Evolutionary conservation across 164 flowering plant genomes (phyloP).

Genomic region (Santalum album): DNA sequence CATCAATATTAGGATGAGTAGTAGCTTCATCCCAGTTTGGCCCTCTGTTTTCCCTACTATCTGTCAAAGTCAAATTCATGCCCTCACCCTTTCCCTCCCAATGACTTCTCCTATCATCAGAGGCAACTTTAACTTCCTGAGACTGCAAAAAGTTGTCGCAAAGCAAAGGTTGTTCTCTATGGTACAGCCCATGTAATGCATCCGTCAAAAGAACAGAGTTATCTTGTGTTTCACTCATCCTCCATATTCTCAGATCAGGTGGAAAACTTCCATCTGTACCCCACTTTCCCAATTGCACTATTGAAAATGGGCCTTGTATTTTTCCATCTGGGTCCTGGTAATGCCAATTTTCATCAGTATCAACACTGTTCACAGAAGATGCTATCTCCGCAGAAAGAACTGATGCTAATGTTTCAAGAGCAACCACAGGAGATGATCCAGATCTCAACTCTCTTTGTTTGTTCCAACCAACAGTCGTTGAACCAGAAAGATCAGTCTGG

Average conservation of each 20-base stretch:
- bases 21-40: conserved; percentile 8
- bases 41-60: neutral
- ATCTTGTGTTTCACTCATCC: conserved; percentile 25
- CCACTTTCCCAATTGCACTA: conserved; percentile 54
- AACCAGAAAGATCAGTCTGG: conserved; percentile 12
- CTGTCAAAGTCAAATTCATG: neutral
- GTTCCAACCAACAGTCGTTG: conserved; percentile 5
- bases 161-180: conserved; percentile 9
- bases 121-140: neutral
- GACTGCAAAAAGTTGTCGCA: conserved; percentile 3
- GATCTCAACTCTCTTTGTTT: conserved; percentile 15
- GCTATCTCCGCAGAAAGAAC: conserved; percentile 13
- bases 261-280: conserved; percentile 47
- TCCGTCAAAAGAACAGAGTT: conserved; percentile 48
- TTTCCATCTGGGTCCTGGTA: conserved; percentile 56
- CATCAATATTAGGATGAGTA: conserved; percentile 8
- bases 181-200: conserved; percentile 27
- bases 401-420: conserved; percentile 13
- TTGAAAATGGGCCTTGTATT: conserved; percentile 54
- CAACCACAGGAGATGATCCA: conserved; percentile 12
- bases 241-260: conserved; percentile 49
- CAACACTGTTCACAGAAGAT: conserved; percentile 15
- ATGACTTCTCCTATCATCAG: too few species aligned
- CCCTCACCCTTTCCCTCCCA: neutral
- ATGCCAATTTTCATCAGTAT: conserved; percentile 47